Evolutionary conservation across 1,284 basidiomycete genomes (phyloP).

Genomic region (Tylopilus sp.): DNA sequence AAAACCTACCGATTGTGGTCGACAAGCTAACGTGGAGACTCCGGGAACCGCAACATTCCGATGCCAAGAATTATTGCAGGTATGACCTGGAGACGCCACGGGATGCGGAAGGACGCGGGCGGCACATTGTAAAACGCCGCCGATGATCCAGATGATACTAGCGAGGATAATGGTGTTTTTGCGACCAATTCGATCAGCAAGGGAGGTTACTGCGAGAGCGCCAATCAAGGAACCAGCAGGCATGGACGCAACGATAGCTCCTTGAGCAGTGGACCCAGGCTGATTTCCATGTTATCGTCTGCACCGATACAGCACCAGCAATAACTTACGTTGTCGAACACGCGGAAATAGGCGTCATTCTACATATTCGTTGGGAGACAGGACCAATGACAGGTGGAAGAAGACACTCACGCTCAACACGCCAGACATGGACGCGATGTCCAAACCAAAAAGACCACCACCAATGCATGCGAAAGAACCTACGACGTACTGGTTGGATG

Average conservation of each 20-base stretch:
- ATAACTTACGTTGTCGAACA: constrained; percentile 44
- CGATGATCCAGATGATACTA: constrained; percentile 68
- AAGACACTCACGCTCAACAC: constrained; percentile 53
- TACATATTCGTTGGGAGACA: constrained; percentile 22
- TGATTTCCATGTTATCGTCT: constrained; percentile 19
- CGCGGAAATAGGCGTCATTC: constrained; percentile 42
- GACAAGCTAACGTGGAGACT: constrained; percentile 64
- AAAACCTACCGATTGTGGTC: constrained; percentile 49
- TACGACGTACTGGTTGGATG: constrained; percentile 49
- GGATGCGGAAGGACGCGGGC: constrained; percentile 68
- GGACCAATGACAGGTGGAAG: background rate
- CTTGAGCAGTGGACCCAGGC: constrained; percentile 55
- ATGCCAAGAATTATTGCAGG: constrained; percentile 62
- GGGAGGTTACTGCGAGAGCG: constrained; percentile 53
- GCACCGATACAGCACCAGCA: background rate
- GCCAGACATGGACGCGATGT: constrained; percentile 80
- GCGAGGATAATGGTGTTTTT: constrained; percentile 60
- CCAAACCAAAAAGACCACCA: constrained; percentile 71
- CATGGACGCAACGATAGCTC: constrained; percentile 75
- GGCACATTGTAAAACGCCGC: constrained; percentile 47
- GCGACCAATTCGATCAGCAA: constrained; percentile 64
- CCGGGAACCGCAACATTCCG: constrained; percentile 68
- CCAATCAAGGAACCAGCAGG: constrained; percentile 66
- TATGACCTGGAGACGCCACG: constrained; percentile 75
- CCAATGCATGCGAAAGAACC: constrained; percentile 78